These are phyloP conservation scores for Polyrhizophydium stewartii DNA, from an alignment of 371 early-diverging fungal genomes.

Conservation along the genomic window DNA sequence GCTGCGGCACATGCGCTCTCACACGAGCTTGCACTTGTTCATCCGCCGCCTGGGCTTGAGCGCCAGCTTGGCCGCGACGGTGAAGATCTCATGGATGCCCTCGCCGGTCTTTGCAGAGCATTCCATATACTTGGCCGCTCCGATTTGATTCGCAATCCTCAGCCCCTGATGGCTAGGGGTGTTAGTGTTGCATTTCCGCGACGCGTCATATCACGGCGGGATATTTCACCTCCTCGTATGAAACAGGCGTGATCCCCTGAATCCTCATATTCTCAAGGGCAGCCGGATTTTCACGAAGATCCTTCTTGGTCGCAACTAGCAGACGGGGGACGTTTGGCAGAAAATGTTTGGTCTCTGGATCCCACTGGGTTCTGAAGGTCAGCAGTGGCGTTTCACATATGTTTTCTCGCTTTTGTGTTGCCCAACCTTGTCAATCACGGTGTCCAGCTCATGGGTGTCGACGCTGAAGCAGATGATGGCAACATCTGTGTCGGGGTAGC, in stretches of 20 bases:
- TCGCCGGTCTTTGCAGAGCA: slow-evolving; percentile 38
- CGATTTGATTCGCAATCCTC: slow-evolving; percentile 24
- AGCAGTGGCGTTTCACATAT: neutral
- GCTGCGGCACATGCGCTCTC: too few species aligned
- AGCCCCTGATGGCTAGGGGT: slow-evolving; percentile 14
- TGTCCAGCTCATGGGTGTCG: slow-evolving; percentile 16
- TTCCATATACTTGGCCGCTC: slow-evolving; percentile 42
- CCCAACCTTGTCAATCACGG: neutral
- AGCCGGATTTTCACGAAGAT: slow-evolving; percentile 62
- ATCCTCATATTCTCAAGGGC: neutral
- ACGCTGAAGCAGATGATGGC: slow-evolving; percentile 63
- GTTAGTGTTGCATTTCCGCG: too few species aligned
- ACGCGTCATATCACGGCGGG: too few species aligned
- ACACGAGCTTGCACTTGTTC: neutral
- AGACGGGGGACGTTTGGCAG: slow-evolving; percentile 78
- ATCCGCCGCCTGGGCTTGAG: slow-evolving; percentile 8
- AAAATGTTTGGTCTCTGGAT: slow-evolving; percentile 90
- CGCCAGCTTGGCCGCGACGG: slow-evolving; percentile 28
- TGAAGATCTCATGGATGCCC: slow-evolving; percentile 38
- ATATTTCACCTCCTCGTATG: slow-evolving; percentile 6
- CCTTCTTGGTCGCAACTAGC: slow-evolving; percentile 89
- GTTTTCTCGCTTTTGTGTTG: too few species aligned
- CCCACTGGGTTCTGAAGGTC: slow-evolving; percentile 62
- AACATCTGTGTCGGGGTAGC: slow-evolving; percentile 95
- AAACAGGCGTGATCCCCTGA: slow-evolving; percentile 1